These are phyloP conservation scores for Colletotrichum sansevieriae DNA, from an alignment of 2,329 filamentous ascomycete genomes.

Conservation along the genomic window DNA sequence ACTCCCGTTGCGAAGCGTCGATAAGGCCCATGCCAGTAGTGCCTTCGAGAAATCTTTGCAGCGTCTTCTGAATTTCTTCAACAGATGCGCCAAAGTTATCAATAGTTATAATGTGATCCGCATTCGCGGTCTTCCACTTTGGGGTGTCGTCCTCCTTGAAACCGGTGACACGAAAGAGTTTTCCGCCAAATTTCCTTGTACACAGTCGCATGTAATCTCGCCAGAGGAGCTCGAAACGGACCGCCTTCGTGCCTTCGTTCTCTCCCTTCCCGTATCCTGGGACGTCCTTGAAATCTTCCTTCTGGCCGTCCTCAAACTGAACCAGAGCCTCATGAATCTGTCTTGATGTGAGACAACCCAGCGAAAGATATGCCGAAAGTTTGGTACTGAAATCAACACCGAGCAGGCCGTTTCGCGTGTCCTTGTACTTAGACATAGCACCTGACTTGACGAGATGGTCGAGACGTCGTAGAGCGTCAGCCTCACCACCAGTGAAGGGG, in stretches of 20 bases:
- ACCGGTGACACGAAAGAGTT: slow-evolving; percentile 75
- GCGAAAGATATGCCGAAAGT: slow-evolving; percentile 78
- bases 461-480: slow-evolving; percentile 69
- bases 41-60: slow-evolving; percentile 74
- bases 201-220: slow-evolving; percentile 86
- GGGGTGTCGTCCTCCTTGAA: slow-evolving; percentile 65
- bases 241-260: slow-evolving; percentile 76
- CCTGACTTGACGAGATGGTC: slow-evolving; percentile 71
- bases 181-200: slow-evolving; percentile 75
- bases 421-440: slow-evolving; percentile 74
- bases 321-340: slow-evolving; percentile 78
- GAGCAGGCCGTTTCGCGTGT: slow-evolving; percentile 78
- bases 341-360: slow-evolving; percentile 79
- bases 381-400: slow-evolving; percentile 82
- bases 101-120: slow-evolving; percentile 55
- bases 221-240: slow-evolving; percentile 83
- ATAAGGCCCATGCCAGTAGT: slow-evolving; percentile 82
- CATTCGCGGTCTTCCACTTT: slow-evolving; percentile 63
- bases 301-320: slow-evolving; percentile 75
- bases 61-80: slow-evolving; percentile 59
- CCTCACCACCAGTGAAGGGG: slow-evolving; percentile 78
- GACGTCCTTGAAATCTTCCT: slow-evolving; percentile 54
- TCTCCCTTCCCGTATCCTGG: slow-evolving; percentile 77
- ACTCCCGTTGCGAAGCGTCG: slow-evolving; percentile 81
- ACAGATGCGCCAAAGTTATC: slow-evolving; percentile 27